phyloP scores from a whole-genome alignment of 441 rosid species.

The Aquilaria agallochum region DNA sequence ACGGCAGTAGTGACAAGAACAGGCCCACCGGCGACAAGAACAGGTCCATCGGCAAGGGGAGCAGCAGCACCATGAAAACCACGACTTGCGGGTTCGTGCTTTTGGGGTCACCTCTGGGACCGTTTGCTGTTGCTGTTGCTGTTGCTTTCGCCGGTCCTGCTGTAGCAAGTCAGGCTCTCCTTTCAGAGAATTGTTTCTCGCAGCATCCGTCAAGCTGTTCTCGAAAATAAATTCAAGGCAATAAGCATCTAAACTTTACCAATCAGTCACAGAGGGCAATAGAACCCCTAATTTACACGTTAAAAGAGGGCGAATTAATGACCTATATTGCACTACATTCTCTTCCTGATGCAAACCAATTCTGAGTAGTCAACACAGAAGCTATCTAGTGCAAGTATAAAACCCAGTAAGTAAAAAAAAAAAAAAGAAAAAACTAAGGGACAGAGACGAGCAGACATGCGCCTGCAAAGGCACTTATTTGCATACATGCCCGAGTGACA shows the following conservation, averaged over 20 bases:
- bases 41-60: slow-evolving; percentile 7
- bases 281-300: background rate
- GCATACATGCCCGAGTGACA: slow-evolving; percentile 5
- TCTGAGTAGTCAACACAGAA: too few species aligned
- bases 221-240: slow-evolving; percentile 4
- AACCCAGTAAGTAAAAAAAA: background rate
- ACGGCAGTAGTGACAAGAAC: background rate
- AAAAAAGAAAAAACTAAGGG: background rate
- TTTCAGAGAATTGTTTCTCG: slow-evolving; percentile 7
- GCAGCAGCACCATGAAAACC: slow-evolving; percentile 16
- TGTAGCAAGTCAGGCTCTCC: slow-evolving; percentile 5
- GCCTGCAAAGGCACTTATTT: too few species aligned
- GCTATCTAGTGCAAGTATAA: background rate
- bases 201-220: slow-evolving; percentile 26
- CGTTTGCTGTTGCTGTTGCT: slow-evolving; percentile 5
- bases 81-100: slow-evolving; percentile 8
- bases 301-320: background rate
- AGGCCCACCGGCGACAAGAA: slow-evolving; percentile 3
- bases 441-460: too few species aligned
- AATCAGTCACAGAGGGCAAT: background rate
- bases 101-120: slow-evolving; percentile 8
- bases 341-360: too few species aligned
- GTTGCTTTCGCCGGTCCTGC: background rate
- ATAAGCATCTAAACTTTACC: background rate
- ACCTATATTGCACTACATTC: too few species aligned